phyloP scores from a whole-genome alignment of 2,329 filamentous ascomycete species.

The Stenocarpella maydis region DNA sequence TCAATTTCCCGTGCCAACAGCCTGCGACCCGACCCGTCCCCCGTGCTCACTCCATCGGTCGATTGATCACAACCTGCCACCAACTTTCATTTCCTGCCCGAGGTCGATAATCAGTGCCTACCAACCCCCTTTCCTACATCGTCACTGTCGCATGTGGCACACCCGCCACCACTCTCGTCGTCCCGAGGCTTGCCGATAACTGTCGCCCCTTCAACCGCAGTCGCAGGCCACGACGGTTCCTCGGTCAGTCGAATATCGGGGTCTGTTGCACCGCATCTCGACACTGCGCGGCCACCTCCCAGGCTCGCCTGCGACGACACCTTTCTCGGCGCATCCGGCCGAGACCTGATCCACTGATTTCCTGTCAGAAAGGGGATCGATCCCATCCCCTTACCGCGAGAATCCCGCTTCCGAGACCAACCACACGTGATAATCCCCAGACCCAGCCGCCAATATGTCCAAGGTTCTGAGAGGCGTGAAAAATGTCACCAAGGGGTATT shows the following conservation, averaged over 20 bases:
- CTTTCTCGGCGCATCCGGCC: neutral
- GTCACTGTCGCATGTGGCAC: constrained; percentile 24
- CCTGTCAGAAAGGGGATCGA: neutral
- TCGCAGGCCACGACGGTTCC: neutral
- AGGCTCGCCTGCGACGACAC: constrained; percentile 28
- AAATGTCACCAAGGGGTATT: constrained; percentile 99
- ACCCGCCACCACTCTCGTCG: constrained; percentile 1
- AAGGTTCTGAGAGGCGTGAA: constrained; percentile 97
- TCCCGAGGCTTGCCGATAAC: neutral
- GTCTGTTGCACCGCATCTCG: constrained; percentile 28
- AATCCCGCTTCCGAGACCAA: neutral
- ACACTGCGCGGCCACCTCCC: constrained; percentile 27
- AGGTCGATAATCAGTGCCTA: constrained; percentile 19
- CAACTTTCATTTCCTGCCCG: constrained; percentile 18
- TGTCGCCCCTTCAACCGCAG: constrained; percentile 14
- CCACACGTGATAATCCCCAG: constrained; percentile 1
- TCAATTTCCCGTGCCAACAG: constrained; percentile 34
- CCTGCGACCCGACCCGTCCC: constrained; percentile 22
- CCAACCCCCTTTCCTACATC: constrained; percentile 8
- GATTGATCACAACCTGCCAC: constrained; percentile 15
- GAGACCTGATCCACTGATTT: neutral
- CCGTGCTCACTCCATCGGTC: constrained; percentile 19
- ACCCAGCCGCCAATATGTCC: constrained; percentile 72
- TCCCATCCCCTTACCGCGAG: neutral
- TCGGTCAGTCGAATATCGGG: neutral